Conservation (phyloP, 2,329 filamentous ascomycete species). For the Arthroderma sp. region DNA sequence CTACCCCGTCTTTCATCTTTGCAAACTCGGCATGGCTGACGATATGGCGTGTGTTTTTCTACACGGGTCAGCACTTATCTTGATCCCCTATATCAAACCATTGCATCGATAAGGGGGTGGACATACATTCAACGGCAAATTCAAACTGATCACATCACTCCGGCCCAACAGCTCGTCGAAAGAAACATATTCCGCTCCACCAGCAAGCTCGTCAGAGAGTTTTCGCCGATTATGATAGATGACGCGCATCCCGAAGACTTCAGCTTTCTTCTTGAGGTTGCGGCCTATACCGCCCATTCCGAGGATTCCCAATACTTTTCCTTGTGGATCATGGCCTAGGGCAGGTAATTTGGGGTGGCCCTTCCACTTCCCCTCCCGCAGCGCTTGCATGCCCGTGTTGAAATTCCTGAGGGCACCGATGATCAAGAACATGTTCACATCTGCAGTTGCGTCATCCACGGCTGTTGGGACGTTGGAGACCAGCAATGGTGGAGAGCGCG, state of each 20-base stretch:
- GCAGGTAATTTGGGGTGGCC: conserved; percentile 40
- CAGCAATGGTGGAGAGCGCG: conserved; percentile 43
- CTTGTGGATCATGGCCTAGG: conserved; percentile 63
- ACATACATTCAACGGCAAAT: conserved; percentile 67
- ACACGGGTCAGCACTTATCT: not conserved
- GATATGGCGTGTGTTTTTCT: conserved; percentile 58
- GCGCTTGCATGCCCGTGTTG: conserved; percentile 49
- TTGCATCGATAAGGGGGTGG: conserved; percentile 1
- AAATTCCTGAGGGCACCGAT: conserved; percentile 67
- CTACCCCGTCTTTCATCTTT: conserved; percentile 63
- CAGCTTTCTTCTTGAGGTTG: conserved; percentile 60
- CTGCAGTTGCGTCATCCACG: conserved; percentile 72
- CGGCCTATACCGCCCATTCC: conserved; percentile 79
- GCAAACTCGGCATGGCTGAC: conserved; percentile 58
- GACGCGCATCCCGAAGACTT: conserved; percentile 61
- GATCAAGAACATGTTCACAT: conserved; percentile 67
- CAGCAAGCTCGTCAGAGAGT: conserved; percentile 40
- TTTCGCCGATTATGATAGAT: conserved; percentile 60
- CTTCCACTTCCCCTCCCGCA: conserved; percentile 57
- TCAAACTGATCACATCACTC: conserved; percentile 68
- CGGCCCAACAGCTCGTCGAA: conserved; percentile 59
- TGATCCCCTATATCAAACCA: not conserved
- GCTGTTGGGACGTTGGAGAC: conserved; percentile 74
- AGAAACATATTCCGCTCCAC: conserved; percentile 36
- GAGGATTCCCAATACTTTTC: conserved; percentile 65